These are phyloP conservation scores for Symbiodinium natans DNA, from an alignment of 73 alveolate species.

Conservation along the genomic window DNA sequence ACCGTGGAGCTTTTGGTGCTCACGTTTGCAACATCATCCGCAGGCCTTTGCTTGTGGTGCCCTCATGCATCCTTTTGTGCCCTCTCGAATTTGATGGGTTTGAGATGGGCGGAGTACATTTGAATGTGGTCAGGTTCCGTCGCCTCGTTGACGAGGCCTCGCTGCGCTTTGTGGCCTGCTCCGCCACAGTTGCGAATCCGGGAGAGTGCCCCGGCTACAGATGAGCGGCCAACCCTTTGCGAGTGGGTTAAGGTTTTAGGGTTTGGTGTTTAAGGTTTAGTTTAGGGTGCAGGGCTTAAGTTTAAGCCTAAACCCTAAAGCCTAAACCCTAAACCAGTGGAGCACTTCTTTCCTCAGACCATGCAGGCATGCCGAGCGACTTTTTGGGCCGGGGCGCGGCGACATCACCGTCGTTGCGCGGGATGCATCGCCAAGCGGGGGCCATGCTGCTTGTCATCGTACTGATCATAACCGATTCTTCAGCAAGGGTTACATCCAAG, in stretches of 20 bases:
- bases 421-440: conserved; percentile 73
- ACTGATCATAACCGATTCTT: no score
- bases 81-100: no score
- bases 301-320: no score
- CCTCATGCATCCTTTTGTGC: no score
- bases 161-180: conserved; percentile 61
- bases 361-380: conserved; percentile 3
- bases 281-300: no score
- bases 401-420: conserved; percentile 10
- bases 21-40: conserved; percentile 26
- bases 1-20: conserved; percentile 55
- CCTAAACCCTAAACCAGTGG: no score
- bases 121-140: conserved; percentile 1
- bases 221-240: no score
- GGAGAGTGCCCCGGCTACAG: conserved; percentile 17
- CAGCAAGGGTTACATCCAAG: no score
- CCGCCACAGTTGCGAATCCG: conserved; percentile 68
- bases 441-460: conserved; percentile 6
- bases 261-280: no score
- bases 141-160: conserved; percentile 42
- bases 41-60: not conserved
- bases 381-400: not conserved
- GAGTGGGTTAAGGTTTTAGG: no score
- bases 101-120: not conserved
- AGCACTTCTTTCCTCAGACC: no score